Percentiles rank a stretch among this genome's conserved stretches.
Evolutionary conservation across 2,329 filamentous ascomycete species (phyloP).

Genomic region (Erysiphe pulchra): DNA sequence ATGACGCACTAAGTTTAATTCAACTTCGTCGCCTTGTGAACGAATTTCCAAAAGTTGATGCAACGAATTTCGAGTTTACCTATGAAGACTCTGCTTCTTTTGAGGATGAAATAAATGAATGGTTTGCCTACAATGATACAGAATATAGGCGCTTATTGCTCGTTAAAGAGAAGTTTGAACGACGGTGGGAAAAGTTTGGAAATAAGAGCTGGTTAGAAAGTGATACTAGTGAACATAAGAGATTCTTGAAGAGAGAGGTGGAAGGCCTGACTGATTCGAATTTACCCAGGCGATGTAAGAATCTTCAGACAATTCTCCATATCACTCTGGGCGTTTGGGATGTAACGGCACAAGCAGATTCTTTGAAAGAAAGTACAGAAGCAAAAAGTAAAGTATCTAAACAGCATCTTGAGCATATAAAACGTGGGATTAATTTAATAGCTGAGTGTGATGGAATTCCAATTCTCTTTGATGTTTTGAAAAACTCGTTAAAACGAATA

Average conservation of each 20-base stretch:
- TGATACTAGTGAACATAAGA: constrained; percentile 24
- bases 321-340: constrained; percentile 45
- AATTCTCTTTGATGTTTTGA: constrained; percentile 10
- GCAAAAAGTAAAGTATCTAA: constrained; percentile 22
- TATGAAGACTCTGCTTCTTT: constrained; percentile 50
- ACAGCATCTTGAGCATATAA: constrained; percentile 33
- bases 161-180: constrained; percentile 52
- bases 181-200: constrained; percentile 37
- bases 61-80: constrained; percentile 61
- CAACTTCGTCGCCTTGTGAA: constrained; percentile 49
- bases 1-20: constrained; percentile 48
- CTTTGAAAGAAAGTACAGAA: constrained; percentile 17
- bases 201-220: constrained; percentile 39
- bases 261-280: constrained; percentile 20
- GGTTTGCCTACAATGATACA: constrained; percentile 80
- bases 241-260: constrained; percentile 31
- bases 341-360: constrained; percentile 26
- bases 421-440: constrained; percentile 24
- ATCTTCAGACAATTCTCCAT: constrained; percentile 31
- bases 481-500: constrained; percentile 10
- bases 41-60: constrained; percentile 44
- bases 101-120: constrained; percentile 82
- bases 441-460: constrained; percentile 19
- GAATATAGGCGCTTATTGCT: constrained; percentile 58
- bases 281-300: constrained; percentile 22